These are phyloP conservation scores for Backusella parvicylindrica DNA, from an alignment of 192 early-diverging fungal species.

Conservation along the genomic window DNA sequence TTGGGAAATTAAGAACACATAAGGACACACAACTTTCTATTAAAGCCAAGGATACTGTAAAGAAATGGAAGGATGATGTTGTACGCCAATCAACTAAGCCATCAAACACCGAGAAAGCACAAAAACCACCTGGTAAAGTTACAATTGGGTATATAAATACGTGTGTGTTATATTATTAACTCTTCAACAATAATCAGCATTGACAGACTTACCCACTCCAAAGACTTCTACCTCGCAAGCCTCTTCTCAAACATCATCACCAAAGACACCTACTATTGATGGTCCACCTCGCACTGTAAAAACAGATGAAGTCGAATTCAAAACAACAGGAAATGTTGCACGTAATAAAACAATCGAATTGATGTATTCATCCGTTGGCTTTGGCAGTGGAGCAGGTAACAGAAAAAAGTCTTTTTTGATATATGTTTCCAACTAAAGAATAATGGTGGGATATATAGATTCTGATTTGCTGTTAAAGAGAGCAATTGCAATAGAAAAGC, in stretches of 20 bases:
- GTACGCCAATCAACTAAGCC: background rate
- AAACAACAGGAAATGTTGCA: constrained; percentile 53
- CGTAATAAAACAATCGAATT: constrained; percentile 82
- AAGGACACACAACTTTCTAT: constrained; percentile 52
- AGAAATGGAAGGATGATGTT: constrained; percentile 81
- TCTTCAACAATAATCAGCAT: background rate
- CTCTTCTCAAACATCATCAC: constrained; percentile 38
- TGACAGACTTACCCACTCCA: constrained; percentile 2
- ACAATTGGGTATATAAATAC: background rate
- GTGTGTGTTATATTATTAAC: background rate
- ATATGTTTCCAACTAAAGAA: background rate
- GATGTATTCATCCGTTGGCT: constrained; percentile 74
- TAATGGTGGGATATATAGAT: constrained; percentile 21
- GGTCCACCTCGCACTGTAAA: constrained; percentile 52
- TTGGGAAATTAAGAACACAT: constrained; percentile 71
- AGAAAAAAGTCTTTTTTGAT: background rate
- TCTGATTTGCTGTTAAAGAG: constrained; percentile 50
- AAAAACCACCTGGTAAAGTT: background rate
- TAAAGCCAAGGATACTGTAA: constrained; percentile 67
- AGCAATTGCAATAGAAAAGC: constrained; percentile 58
- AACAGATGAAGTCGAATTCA: constrained; percentile 51
- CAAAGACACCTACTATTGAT: constrained; percentile 27
- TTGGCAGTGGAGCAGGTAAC: constrained; percentile 52
- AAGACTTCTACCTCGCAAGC: constrained; percentile 26
- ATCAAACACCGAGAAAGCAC: background rate